Evolutionary conservation across 148 eudicot genomes (phyloP), one percentile per base, ranked within the genome.

Genomic region (Persicaria maculosa): DNA sequence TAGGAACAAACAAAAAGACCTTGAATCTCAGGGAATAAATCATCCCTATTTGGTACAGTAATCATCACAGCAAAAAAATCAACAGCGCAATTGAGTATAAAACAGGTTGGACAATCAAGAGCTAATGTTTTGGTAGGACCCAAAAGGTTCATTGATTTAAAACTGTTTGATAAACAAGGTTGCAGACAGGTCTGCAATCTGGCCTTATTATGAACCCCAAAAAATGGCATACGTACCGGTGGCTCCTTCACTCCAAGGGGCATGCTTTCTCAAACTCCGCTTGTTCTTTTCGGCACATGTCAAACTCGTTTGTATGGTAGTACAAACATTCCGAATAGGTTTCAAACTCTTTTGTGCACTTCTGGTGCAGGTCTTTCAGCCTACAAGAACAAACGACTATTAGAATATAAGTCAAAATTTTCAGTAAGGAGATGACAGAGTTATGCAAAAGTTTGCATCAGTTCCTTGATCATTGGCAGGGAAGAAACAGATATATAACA

Each of bases 261-360:
- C 91, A 87, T 68, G 88, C 84, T 76, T 87, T 85, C 83, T 87
- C 88, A 31, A 87, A 87, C 52, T 76, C 87, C 16, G 79, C 62
- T 61, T 87, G 91, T 74, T 87, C 91, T 72, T 85, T 85, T 47
- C 88, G 82, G 55, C 91, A 87, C 75, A 81, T 62, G 4, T 87
- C 88, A 84, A 83, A 87, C 76, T 87, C 91, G 31, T 85, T 80
- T 43, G 91, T 87, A 76, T 83, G 77, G 83, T 85, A 85, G 71
- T 87, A 87, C 91, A 87, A 81, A 73, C 91, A 85, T 15, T 86
- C 87, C 16, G 86, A 80, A 68, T 87, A 87, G 17, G 82, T 77
- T 77, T 87, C 86, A 76, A 81, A 80, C 80, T 85, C 91, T 47
- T 81, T 85, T 77, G 80, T 78, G 82, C 91, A 87, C 67, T 50